Evolutionary conservation across 768 basidiomycete species (phyloP), one percentile per base, ranked within the genome.

Genomic region (Clitopilus passeckerianus): DNA sequence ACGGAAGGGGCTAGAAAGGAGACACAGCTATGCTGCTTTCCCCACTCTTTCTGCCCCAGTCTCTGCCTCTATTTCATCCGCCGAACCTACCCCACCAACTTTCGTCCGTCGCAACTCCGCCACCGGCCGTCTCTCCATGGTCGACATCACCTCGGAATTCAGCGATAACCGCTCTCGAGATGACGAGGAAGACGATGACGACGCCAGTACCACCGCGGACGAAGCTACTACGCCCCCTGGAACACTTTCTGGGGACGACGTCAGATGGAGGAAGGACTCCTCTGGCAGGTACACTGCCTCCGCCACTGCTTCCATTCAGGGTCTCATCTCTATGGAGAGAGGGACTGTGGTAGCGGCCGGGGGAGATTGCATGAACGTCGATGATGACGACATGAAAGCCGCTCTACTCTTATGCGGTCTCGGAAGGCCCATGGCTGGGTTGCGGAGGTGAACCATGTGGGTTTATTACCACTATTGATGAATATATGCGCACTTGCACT

Each of bases 371-470:
- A 57, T 57, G 56, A 33, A 55, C n/a, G 54, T 34, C 15, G 85
- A 88, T 67, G 83, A 86, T 34, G 87, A 87, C 58, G 82, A 84
- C 72, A 86, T 90, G 83, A 82, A 81, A 61, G 88, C 86, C 22
- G 88, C 88, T 24, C 72, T 87, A 41, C 84, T 83, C 44, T 71
- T 90, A 18, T 89, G 87, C 67, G 87, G 87, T 34, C 74, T 82
- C 58, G 77, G 78, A 27, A 70, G 73, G 56, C 63, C 37, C n/a
- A 41, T 41, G 16, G 46, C 46, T 22, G 46, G 46, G 20, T 18
- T 50, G 46, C 16, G 46, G 20, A 50, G 22, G 46, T 50, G 46
- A 50, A 18, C 20, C 20, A 5, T 10, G 5, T 4, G 37, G n/a
- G 15, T 12, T 16, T 50, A 22, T 50, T 18, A 50, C 20, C 22